Percentiles rank a stretch among this genome's conserved stretches.
Evolutionary conservation across 371 early-diverging fungal species (phyloP).

Genomic region (Haplosporangium sp.): DNA sequence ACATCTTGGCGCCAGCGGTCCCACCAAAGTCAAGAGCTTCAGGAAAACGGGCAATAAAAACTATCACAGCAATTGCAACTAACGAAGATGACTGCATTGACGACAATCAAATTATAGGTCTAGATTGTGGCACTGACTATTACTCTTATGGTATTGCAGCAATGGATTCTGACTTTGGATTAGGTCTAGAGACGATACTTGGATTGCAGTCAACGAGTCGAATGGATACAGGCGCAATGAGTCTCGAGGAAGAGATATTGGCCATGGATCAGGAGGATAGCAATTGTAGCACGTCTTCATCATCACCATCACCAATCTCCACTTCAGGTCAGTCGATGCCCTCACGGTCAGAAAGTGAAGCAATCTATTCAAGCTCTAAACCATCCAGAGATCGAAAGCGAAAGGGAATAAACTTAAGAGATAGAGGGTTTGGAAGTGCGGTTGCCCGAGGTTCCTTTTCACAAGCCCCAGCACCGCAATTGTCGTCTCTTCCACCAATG

Average conservation of each 20-base stretch:
- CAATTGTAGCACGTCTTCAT: no score
- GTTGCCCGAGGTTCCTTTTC: neutral
- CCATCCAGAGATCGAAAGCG: no score
- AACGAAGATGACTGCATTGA: neutral
- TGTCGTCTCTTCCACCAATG: neutral
- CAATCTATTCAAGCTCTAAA: no score
- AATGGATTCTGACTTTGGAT: neutral
- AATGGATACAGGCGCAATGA: neutral
- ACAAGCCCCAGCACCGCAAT: neutral
- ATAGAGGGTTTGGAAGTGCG: no score
- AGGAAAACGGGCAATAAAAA: no score
- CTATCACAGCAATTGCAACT: neutral
- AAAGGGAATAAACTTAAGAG: neutral
- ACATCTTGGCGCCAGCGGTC: no score
- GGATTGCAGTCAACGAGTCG: neutral
- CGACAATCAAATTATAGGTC: neutral
- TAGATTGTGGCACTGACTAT: neutral
- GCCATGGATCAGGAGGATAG: no score
- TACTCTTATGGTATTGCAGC: slow-evolving; percentile 4
- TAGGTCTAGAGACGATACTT: slow-evolving; percentile 8
- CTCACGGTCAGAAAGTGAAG: no score
- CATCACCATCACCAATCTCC: no score
- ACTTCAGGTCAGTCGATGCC: no score
- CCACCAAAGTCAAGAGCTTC: neutral
- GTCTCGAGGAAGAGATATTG: neutral